Evolutionary conservation across 192 early-diverging fungal species (phyloP).

Genomic region (Coemansia sp.): DNA sequence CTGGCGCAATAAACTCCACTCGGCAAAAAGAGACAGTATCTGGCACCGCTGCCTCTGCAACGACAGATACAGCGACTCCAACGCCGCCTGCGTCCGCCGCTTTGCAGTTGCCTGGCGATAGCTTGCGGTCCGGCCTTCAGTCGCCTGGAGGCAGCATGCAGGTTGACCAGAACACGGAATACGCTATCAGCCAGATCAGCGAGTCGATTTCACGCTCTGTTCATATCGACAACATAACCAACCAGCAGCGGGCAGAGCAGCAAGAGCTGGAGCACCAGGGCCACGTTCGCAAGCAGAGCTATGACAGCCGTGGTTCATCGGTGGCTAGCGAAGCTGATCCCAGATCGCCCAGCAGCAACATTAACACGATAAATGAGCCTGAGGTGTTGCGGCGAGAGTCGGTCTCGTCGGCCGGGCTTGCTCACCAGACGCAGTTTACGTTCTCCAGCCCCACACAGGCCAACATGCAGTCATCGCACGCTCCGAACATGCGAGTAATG

Average conservation of each 20-base stretch:
- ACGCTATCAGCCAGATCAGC: conserved; percentile 6
- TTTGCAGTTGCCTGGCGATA: background rate
- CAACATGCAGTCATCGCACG: background rate
- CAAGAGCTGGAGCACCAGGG: background rate
- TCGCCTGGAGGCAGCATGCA: background rate
- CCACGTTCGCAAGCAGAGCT: background rate
- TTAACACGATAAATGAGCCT: background rate
- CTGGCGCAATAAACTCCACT: background rate
- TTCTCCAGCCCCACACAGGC: conserved; percentile 20
- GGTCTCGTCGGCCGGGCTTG: conserved; percentile 25
- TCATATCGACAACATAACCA: background rate
- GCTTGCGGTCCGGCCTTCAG: background rate
- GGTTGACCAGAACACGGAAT: background rate
- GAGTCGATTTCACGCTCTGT: background rate
- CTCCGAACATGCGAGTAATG: background rate
- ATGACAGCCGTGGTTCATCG: conserved; percentile 11
- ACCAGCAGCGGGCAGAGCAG: background rate
- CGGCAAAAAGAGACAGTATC: background rate
- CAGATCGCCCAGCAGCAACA: conserved; percentile 1
- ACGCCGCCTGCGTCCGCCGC: background rate
- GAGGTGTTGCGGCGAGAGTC: conserved; percentile 11
- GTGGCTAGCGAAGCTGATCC: background rate
- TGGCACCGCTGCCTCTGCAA: background rate
- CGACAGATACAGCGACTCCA: background rate
- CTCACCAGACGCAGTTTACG: conserved; percentile 40